Evolutionary conservation across 2,329 filamentous ascomycete species (phyloP).

Genomic region (Aspergillus texensis): DNA sequence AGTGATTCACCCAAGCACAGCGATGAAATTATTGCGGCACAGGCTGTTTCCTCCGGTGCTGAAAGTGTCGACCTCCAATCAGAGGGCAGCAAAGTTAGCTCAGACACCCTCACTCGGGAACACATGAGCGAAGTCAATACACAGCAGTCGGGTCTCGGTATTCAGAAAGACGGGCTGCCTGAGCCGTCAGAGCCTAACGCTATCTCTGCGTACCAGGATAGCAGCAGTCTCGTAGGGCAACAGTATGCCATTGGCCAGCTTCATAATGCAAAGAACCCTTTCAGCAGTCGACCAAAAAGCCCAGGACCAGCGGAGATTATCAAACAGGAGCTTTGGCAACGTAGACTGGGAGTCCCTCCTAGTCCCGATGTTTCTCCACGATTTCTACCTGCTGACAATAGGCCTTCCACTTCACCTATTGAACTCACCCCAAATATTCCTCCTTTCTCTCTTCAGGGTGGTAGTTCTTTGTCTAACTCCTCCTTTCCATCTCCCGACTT

Average conservation of each 20-base stretch:
- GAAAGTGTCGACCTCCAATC: slow-evolving; percentile 24
- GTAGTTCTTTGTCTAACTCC: slow-evolving; percentile 41
- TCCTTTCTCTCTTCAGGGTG: slow-evolving; percentile 42
- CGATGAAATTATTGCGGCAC: slow-evolving; percentile 14
- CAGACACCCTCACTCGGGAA: slow-evolving; percentile 30
- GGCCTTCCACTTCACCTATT: slow-evolving; percentile 46
- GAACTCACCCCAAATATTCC: slow-evolving; percentile 44
- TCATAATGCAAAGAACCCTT: slow-evolving; percentile 25
- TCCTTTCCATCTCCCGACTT: slow-evolving; percentile 50
- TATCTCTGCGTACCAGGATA: slow-evolving; percentile 7
- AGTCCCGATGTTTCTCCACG: slow-evolving; percentile 42
- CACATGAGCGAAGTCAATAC: slow-evolving; percentile 14
- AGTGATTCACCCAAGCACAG: slow-evolving; percentile 31
- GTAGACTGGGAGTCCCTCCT: slow-evolving; percentile 24
- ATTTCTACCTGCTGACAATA: slow-evolving; percentile 41
- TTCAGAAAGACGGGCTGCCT: slow-evolving; percentile 5
- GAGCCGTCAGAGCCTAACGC: slow-evolving; percentile 1
- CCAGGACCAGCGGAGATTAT: slow-evolving; percentile 29
- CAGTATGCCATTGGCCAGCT: slow-evolving; percentile 17
- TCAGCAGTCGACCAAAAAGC: slow-evolving; percentile 24
- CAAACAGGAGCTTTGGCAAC: slow-evolving; percentile 33
- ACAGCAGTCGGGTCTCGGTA: slow-evolving; percentile 32
- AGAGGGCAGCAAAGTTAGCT: slow-evolving; percentile 27
- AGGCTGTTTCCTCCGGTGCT: slow-evolving; percentile 12
- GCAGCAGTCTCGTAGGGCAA: slow-evolving; percentile 2